These are phyloP conservation scores for Phaeoacremonium minimum DNA, from an alignment of 2,329 filamentous ascomycete species.

Conservation along the genomic window DNA sequence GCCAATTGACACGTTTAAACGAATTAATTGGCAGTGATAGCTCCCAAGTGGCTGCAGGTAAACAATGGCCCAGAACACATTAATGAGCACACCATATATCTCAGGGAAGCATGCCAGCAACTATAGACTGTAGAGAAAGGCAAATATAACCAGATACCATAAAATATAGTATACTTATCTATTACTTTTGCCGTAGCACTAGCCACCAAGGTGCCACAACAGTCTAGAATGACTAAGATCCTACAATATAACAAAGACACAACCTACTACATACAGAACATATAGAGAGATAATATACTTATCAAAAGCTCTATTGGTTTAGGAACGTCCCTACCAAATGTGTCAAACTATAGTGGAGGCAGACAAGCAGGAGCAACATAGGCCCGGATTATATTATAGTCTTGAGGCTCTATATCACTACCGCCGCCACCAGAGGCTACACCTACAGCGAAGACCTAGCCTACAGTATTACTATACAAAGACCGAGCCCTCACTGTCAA, in stretches of 20 bases:
- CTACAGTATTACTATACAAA: slow-evolving; percentile 14
- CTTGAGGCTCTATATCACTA: slow-evolving; percentile 10
- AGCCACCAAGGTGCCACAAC: slow-evolving; percentile 10
- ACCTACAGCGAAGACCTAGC: slow-evolving; percentile 9
- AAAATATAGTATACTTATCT: slow-evolving; percentile 12
- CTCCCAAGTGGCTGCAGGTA: background rate
- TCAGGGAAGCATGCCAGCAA: slow-evolving; percentile 14
- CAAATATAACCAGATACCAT: slow-evolving; percentile 11
- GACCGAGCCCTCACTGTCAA: slow-evolving; percentile 15
- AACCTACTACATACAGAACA: slow-evolving; percentile 15
- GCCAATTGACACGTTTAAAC: background rate
- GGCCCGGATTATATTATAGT: slow-evolving; percentile 12
- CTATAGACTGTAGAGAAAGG: slow-evolving; percentile 12
- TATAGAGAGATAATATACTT: slow-evolving; percentile 14
- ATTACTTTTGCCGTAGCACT: slow-evolving; percentile 12
- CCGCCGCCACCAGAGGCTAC: background rate
- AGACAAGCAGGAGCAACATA: slow-evolving; percentile 7
- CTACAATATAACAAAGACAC: slow-evolving; percentile 14
- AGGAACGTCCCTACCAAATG: slow-evolving; percentile 9
- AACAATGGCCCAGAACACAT: slow-evolving; percentile 9
- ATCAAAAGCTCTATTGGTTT: slow-evolving; percentile 15
- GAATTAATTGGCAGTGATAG: background rate
- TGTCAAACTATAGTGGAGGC: slow-evolving; percentile 12
- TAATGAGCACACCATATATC: slow-evolving; percentile 13
- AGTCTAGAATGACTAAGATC: slow-evolving; percentile 13